These are phyloP conservation scores for Ulota crispa DNA, from an alignment of 225 moss, liverwort and hornwort species.

Conservation along the genomic window DNA sequence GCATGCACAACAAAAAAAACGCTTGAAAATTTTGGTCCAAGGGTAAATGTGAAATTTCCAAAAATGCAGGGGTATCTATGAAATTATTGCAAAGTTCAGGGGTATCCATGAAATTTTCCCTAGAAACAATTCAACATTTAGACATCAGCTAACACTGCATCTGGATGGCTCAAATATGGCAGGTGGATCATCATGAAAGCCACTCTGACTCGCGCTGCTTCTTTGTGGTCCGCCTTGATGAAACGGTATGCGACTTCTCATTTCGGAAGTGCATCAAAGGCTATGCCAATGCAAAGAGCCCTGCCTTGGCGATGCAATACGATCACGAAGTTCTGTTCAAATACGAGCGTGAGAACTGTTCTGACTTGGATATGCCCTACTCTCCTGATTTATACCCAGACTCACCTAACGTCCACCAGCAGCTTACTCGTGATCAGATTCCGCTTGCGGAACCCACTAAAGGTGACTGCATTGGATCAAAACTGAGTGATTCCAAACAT, in stretches of 20 bases:
- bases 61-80: no score
- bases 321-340: slow-evolving; percentile 38
- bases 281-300: slow-evolving; percentile 43
- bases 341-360: slow-evolving; percentile 37
- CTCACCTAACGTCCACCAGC: slow-evolving; percentile 4
- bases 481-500: slow-evolving; percentile 22
- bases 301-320: slow-evolving; percentile 53
- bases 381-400: slow-evolving; percentile 24
- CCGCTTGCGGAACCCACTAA: slow-evolving; percentile 21
- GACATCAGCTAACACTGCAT: slow-evolving; percentile 11
- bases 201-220: slow-evolving; percentile 67
- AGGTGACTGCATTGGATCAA: slow-evolving; percentile 25
- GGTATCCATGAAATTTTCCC: no score
- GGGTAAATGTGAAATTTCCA: no score
- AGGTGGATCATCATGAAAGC: slow-evolving; percentile 74
- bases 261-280: slow-evolving; percentile 73
- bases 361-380: slow-evolving; percentile 25
- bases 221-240: slow-evolving; percentile 69
- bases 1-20: no score
- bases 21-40: no score
- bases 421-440: slow-evolving; percentile 11
- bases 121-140: neutral
- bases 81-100: no score
- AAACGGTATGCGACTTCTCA: slow-evolving; percentile 67
- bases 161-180: slow-evolving; percentile 34